Percentiles rank a stretch among this genome's conserved stretches.
Conservation (phyloP, 352 stramenopile genomes). For the Phytophthora uliginosa region DNA sequence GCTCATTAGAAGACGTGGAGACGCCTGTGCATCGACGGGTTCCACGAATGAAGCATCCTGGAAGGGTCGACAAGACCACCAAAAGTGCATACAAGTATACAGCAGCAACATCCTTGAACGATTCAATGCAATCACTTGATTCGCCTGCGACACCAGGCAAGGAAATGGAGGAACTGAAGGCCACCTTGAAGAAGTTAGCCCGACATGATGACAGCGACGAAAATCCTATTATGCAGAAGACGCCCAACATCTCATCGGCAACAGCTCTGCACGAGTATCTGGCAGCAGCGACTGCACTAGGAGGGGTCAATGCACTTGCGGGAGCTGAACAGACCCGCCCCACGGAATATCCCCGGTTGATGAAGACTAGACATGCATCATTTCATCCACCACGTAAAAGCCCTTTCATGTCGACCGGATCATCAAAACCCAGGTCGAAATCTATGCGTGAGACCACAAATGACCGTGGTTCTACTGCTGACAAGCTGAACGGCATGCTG, state of each 20-base stretch:
- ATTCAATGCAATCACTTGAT: conserved; percentile 32
- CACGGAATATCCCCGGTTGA: conserved; percentile 26
- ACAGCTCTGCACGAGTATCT: conserved; percentile 36
- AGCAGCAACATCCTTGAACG: conserved; percentile 6
- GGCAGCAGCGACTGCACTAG: conserved; percentile 32
- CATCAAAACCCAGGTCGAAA: conserved; percentile 22
- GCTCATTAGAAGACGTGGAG: conserved; percentile 13
- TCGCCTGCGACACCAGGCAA: conserved; percentile 50
- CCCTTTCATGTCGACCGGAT: conserved; percentile 10
- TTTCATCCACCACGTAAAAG: conserved; percentile 31
- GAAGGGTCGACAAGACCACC: background rate
- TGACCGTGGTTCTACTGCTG: conserved; percentile 1
- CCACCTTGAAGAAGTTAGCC: conserved; percentile 73
- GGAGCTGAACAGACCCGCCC: conserved; percentile 34
- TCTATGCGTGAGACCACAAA: conserved; percentile 18
- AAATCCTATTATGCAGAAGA: conserved; percentile 10
- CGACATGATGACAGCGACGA: conserved; percentile 40
- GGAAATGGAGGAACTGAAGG: conserved; percentile 79
- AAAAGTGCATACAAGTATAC: conserved; percentile 8
- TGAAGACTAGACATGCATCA: conserved; percentile 33
- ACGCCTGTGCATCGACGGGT: conserved; percentile 4
- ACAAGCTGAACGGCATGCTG: conserved; percentile 1
- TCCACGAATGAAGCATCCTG: conserved; percentile 7
- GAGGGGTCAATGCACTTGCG: conserved; percentile 11
- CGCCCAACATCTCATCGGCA: conserved; percentile 19